A percentile compares a stretch with the other conserved stretches of the same genome.
Conservation (phyloP, 208 protist genomes). For the Acanthamoeba healyi region DNA sequence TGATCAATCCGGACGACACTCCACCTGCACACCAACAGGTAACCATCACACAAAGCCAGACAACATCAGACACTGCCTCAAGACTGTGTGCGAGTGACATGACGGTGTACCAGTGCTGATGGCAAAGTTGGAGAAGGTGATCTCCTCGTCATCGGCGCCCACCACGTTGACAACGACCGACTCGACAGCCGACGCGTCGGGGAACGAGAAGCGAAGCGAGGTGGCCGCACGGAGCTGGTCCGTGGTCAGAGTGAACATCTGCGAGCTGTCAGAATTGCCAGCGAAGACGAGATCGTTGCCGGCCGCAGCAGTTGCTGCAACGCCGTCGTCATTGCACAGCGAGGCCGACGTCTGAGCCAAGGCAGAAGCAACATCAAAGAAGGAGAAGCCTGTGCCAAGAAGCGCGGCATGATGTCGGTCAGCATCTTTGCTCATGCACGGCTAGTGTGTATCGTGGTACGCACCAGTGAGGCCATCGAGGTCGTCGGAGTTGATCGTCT, state of each 20-base stretch:
- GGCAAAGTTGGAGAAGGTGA: slow-evolving; percentile 12
- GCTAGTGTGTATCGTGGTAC: neutral
- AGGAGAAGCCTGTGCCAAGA: neutral
- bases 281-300: neutral
- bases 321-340: neutral
- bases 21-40: neutral
- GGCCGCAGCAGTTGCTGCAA: neutral
- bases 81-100: neutral
- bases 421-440: neutral
- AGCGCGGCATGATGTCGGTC: neutral
- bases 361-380: neutral
- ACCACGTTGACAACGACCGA: neutral
- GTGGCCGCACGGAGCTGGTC: neutral
- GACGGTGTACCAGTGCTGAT: neutral
- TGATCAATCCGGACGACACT: neutral
- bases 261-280: neutral
- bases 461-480: neutral
- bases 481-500: neutral
- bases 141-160: neutral
- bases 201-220: too few species aligned
- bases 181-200: neutral
- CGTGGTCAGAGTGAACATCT: neutral
- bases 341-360: neutral
- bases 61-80: neutral
- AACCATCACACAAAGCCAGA: neutral